Evolutionary conservation across 495 filamentous ascomycete genomes (phyloP).

Genomic region (Hyphodiscus hymeniophilus): DNA sequence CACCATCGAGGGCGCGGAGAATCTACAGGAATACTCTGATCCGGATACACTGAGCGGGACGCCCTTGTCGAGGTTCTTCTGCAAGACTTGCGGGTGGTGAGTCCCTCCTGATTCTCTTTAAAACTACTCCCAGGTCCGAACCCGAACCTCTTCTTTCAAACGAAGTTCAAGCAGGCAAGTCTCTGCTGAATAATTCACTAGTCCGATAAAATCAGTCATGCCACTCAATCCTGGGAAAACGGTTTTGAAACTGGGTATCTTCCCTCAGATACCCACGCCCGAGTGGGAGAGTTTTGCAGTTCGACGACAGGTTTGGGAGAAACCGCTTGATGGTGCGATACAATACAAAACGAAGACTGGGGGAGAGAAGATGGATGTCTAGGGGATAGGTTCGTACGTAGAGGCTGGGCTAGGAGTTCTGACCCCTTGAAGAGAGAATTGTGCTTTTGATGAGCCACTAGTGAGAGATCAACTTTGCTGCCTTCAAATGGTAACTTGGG

Average conservation of each 20-base stretch:
- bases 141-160: not conserved
- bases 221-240: conserved; percentile 23
- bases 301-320: conserved; percentile 30
- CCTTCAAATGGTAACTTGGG: no score
- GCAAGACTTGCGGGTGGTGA: conserved; percentile 30
- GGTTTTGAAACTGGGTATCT: conserved; percentile 36
- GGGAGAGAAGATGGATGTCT: conserved; percentile 13
- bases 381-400: no score
- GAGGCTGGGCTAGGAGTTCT: no score
- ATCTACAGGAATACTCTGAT: conserved; percentile 30
- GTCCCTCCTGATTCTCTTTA: no score
- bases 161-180: not conserved
- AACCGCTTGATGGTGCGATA: conserved; percentile 14
- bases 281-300: conserved; percentile 30
- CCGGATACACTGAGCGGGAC: conserved; percentile 30
- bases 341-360: conserved; percentile 17
- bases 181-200: conserved; percentile 1
- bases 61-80: conserved; percentile 31
- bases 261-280: conserved; percentile 32
- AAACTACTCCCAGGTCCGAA: not conserved
- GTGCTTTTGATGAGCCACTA: no score
- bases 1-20: conserved; percentile 28
- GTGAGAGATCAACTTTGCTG: no score
- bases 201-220: conserved; percentile 31
- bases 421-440: no score